phyloP scores from a whole-genome alignment of 2,329 filamentous ascomycete species.

The Dactylellina haptotyla region DNA sequence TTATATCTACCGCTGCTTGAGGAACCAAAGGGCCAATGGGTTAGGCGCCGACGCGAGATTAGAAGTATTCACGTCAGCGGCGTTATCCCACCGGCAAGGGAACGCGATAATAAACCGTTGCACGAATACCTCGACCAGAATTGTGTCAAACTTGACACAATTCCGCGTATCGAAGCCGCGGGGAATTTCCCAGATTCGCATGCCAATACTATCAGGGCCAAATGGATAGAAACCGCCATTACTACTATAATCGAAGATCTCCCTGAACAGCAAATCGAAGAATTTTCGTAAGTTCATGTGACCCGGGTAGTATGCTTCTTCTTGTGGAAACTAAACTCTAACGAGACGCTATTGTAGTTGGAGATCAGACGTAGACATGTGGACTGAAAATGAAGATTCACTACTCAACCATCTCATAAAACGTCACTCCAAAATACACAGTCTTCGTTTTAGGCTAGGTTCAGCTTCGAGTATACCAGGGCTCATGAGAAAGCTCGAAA shows the following conservation, averaged over 20 bases:
- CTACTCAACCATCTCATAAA: too few relatives aligned
- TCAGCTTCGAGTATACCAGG: too few relatives aligned
- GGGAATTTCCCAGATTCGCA: not conserved
- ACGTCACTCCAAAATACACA: too few relatives aligned
- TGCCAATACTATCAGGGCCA: not conserved
- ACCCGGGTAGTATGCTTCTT: not conserved
- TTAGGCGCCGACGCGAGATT: not conserved
- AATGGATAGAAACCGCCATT: not conserved
- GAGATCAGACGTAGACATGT: too few relatives aligned
- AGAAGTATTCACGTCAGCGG: not conserved
- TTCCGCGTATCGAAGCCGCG: too few relatives aligned
- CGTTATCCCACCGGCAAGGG: too few relatives aligned
- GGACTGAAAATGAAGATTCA: too few relatives aligned
- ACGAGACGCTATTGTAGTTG: not conserved
- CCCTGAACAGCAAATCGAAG: not conserved
- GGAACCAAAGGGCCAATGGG: not conserved
- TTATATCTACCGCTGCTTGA: not conserved
- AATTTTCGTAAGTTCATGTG: constrained; percentile 1
- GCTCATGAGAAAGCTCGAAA: not conserved
- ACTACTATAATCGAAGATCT: not conserved
- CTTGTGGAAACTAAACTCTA: not conserved
- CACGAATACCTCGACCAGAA: too few relatives aligned
- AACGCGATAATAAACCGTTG: too few relatives aligned
- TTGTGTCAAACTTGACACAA: too few relatives aligned
- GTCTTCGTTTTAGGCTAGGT: too few relatives aligned